phyloP scores from a whole-genome alignment of 257 asterid species.

The Osmanthus fragrans region DNA sequence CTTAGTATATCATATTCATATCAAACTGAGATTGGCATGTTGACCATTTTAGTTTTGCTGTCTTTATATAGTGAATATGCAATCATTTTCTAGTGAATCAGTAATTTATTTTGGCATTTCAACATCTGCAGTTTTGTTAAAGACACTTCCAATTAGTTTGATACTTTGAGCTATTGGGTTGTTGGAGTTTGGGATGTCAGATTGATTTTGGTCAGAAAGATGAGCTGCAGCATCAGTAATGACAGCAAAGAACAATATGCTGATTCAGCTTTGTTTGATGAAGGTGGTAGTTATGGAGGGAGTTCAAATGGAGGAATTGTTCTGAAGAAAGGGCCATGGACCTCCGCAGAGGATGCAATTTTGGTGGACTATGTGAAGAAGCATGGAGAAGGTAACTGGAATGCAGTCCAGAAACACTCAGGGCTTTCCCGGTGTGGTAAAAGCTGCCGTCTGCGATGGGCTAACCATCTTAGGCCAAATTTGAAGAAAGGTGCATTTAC shows the following conservation, averaged over 20 bases:
- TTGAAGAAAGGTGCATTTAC: slow-evolving; percentile 73
- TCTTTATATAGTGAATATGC: neutral
- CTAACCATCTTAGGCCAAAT: slow-evolving; percentile 72
- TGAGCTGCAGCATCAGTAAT: slow-evolving; percentile 41
- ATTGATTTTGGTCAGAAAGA: slow-evolving; percentile 15
- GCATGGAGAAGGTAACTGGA: slow-evolving; percentile 78
- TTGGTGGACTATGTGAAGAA: slow-evolving; percentile 61
- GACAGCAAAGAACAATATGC: slow-evolving; percentile 56
- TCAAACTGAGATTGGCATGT: neutral
- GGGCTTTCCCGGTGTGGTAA: slow-evolving; percentile 75
- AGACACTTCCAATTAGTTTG: slow-evolving; percentile 14
- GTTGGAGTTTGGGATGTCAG: slow-evolving; percentile 18
- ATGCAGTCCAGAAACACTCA: slow-evolving; percentile 64
- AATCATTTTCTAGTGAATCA: neutral
- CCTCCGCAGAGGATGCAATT: slow-evolving; percentile 61
- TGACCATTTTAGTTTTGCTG: neutral
- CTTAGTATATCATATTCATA: neutral
- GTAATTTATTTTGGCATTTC: neutral
- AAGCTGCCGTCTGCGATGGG: slow-evolving; percentile 74
- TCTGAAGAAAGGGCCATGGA: slow-evolving; percentile 79
- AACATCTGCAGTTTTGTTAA: neutral
- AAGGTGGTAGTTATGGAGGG: slow-evolving; percentile 46
- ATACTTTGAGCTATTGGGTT: slow-evolving; percentile 28
- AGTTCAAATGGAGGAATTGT: slow-evolving; percentile 36
- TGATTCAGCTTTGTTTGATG: slow-evolving; percentile 54